These are phyloP conservation scores for Diplocarpon mali DNA, from an alignment of 2,329 filamentous ascomycete species.

Conservation along the genomic window DNA sequence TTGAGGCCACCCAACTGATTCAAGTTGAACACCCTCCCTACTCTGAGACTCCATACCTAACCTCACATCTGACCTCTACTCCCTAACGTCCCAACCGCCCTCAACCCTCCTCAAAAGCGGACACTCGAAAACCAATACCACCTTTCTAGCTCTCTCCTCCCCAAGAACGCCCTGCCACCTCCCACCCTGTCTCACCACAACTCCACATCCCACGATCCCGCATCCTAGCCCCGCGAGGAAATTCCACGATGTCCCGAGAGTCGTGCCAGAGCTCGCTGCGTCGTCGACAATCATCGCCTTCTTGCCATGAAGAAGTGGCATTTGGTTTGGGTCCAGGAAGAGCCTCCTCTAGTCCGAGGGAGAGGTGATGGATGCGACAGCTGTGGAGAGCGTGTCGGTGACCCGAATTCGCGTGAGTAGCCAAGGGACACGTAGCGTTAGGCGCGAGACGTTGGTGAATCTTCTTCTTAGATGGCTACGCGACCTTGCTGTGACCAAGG, in stretches of 20 bases:
- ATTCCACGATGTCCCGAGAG: constrained; percentile 21
- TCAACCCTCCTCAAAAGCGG: constrained; percentile 19
- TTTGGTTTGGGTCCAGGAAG: constrained; percentile 20
- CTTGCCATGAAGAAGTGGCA: constrained; percentile 16
- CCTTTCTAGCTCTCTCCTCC: constrained; percentile 7
- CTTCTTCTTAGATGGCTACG: neutral
- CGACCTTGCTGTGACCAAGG: constrained; percentile 16
- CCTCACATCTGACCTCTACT: neutral
- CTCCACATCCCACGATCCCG: constrained; percentile 17
- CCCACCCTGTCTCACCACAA: constrained; percentile 23
- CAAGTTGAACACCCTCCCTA: neutral
- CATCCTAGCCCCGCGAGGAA: constrained; percentile 17
- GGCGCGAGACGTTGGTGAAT: neutral
- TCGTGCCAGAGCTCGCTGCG: constrained; percentile 22
- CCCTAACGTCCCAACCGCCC: constrained; percentile 16
- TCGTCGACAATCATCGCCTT: constrained; percentile 21
- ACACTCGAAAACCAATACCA: constrained; percentile 20
- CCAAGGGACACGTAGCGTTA: constrained; percentile 22
- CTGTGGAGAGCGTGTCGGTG: constrained; percentile 14
- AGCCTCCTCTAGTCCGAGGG: constrained; percentile 16
- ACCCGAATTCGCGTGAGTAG: constrained; percentile 26
- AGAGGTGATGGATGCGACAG: constrained; percentile 22
- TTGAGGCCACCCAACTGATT: neutral
- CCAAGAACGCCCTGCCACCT: constrained; percentile 18
- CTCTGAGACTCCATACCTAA: neutral